Evolutionary conservation across 345 rosid species (phyloP).

Genomic region (Citropsis articulata): DNA sequence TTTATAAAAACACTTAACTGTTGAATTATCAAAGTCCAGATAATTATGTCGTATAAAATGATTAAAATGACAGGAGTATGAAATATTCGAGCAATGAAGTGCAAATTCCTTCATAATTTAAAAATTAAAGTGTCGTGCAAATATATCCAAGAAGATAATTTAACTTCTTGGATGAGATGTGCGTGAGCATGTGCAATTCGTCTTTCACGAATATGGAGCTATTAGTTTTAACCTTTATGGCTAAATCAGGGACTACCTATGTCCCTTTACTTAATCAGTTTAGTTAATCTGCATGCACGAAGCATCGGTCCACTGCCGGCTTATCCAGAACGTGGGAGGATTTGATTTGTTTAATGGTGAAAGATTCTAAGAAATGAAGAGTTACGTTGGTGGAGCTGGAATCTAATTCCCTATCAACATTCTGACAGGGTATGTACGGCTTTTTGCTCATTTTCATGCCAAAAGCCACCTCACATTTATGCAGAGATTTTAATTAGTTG

Average conservation of each 20-base stretch:
- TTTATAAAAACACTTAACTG: too few relatives aligned
- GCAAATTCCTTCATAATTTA: not conserved
- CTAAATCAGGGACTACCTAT: not conserved
- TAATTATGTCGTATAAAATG: not conserved
- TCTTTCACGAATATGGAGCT: slow-evolving; percentile 14
- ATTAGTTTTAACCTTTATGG: not conserved
- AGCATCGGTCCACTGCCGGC: not conserved
- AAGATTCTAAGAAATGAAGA: slow-evolving; percentile 11
- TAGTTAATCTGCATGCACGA: slow-evolving; percentile 1
- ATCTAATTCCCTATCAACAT: slow-evolving; percentile 35
- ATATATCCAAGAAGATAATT: not conserved
- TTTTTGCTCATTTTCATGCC: slow-evolving; percentile 31
- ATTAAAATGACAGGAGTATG: not conserved
- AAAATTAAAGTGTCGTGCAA: not conserved
- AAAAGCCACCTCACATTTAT: slow-evolving; percentile 20
- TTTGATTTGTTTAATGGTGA: slow-evolving; percentile 10
- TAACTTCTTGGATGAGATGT: too few relatives aligned
- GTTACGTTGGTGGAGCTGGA: slow-evolving; percentile 27
- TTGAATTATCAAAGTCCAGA: not conserved
- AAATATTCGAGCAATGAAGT: not conserved
- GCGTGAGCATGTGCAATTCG: not conserved
- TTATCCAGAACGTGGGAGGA: not conserved
- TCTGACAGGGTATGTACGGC: slow-evolving; percentile 12
- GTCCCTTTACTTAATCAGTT: not conserved
- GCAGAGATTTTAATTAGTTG: slow-evolving; percentile 12